Conservation (phyloP, 2,329 filamentous ascomycete species). For the Alternaria novae-zelandiae region DNA sequence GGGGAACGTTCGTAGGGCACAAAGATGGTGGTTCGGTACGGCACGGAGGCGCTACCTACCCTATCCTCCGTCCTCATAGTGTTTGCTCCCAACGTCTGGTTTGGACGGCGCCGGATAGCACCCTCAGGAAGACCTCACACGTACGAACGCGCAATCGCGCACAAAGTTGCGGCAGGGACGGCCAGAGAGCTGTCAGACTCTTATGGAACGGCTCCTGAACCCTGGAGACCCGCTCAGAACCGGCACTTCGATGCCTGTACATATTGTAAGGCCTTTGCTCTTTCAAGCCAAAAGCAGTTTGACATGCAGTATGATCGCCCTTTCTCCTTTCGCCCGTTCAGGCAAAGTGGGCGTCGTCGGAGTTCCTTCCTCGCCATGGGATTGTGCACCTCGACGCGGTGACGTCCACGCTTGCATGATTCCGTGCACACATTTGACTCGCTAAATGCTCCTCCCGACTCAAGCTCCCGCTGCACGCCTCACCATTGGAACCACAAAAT, state of each 20-base stretch:
- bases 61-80: background rate
- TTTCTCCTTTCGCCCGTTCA: conserved; percentile 3
- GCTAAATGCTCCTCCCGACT: conserved; percentile 2
- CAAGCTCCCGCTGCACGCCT: conserved; percentile 6
- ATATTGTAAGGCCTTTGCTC: background rate
- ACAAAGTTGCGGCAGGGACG: background rate
- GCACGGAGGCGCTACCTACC: conserved; percentile 1
- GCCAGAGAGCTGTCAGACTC: conserved; percentile 1
- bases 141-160: background rate
- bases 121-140: background rate
- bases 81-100: background rate
- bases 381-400: background rate
- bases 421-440: conserved; percentile 2
- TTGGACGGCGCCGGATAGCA: background rate
- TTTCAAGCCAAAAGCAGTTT: background rate
- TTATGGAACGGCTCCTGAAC: conserved; percentile 2
- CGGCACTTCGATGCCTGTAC: conserved; percentile 4
- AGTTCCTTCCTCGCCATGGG: background rate
- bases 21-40: conserved; percentile 3
- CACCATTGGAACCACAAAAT: background rate
- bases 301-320: background rate
- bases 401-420: conserved; percentile 7
- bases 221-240: background rate
- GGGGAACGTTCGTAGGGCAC: background rate
- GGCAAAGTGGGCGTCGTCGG: background rate